phyloP scores from a whole-genome alignment of 305 asterid species.

The Solanum hybrid region DNA sequence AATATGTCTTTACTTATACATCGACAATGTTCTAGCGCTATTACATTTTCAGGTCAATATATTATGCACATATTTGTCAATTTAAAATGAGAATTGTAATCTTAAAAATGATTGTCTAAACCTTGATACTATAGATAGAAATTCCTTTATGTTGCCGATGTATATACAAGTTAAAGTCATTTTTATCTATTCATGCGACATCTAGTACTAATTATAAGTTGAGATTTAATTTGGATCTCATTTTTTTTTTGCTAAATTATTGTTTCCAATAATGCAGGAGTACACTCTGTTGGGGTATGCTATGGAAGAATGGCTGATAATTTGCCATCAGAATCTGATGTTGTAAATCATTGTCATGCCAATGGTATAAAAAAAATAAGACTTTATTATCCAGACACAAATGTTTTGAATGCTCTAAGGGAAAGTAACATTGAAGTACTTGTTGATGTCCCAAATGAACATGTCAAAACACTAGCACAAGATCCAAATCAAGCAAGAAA shows the following conservation, averaged over 20 bases:
- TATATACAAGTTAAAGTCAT: neutral
- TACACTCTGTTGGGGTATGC: slow-evolving; percentile 1
- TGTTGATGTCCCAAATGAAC: neutral
- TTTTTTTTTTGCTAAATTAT: neutral
- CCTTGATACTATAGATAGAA: neutral
- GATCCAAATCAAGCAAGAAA: neutral
- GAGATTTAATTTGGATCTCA: neutral
- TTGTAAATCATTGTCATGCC: neutral
- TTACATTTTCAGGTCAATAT: neutral
- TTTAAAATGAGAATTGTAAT: neutral
- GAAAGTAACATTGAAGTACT: slow-evolving; percentile 2
- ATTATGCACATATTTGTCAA: no score
- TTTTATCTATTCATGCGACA: neutral
- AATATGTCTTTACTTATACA: neutral
- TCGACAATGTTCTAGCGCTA: no score
- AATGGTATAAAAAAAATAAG: neutral
- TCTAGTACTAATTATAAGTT: neutral
- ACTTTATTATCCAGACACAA: neutral
- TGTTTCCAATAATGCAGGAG: neutral
- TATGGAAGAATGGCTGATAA: neutral
- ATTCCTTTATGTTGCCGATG: neutral
- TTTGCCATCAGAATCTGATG: slow-evolving; percentile 5
- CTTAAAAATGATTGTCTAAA: neutral
- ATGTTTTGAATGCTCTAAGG: neutral
- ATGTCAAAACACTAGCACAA: neutral